Percentiles rank a stretch among this genome's conserved stretches.
Conservation (phyloP, 2,329 filamentous ascomycete species). For the Ophiostoma himal-ulmi region DNA sequence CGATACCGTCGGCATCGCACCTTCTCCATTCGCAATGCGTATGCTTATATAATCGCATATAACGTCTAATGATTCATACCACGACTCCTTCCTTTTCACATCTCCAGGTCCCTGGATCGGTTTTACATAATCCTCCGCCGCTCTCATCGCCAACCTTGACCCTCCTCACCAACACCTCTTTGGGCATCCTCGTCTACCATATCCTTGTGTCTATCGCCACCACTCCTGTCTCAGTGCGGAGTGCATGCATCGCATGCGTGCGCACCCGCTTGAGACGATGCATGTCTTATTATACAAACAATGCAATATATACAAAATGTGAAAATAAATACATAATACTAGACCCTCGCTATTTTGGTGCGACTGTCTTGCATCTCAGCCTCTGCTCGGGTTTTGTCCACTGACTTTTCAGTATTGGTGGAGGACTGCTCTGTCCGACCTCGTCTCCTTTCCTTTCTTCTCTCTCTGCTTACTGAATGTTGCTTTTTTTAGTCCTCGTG, state of each 20-base stretch:
- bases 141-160: neutral
- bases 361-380: slow-evolving; percentile 17
- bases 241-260: neutral
- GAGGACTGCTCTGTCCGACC: neutral
- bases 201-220: neutral
- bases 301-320: neutral
- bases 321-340: neutral
- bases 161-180: neutral
- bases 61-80: neutral
- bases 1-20: neutral
- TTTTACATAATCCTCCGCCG: neutral
- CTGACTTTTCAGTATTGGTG: neutral
- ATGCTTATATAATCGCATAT: neutral
- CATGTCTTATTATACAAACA: neutral
- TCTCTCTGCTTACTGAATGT: neutral
- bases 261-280: neutral
- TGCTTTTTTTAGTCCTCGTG: neutral
- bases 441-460: neutral
- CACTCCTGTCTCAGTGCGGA: slow-evolving; percentile 2
- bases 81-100: neutral
- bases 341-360: slow-evolving; percentile 10
- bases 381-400: slow-evolving; percentile 14
- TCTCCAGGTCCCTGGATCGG: neutral
- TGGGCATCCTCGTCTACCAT: neutral
- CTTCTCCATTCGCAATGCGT: neutral